Evolutionary conservation across 805 yeast genomes (phyloP), one percentile per base, ranked within the genome.

Genomic region (Yarrowia sp.): DNA sequence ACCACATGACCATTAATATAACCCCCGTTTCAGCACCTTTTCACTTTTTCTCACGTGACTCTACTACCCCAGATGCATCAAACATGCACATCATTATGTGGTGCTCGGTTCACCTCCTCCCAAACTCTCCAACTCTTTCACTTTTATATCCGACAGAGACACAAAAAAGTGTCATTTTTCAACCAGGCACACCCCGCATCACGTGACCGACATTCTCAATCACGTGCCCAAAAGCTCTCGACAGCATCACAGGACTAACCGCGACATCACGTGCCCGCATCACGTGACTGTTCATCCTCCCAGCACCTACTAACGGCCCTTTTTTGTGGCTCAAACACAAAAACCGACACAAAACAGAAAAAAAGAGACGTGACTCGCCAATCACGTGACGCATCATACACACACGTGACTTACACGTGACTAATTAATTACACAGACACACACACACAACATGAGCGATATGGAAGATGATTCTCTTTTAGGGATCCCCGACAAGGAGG

Each of bases 401-500:
- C 8, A 43, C 47, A 13, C 5, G 28, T 18, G 14, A 42, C 10
- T 11, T n/a, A 7, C 50, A 45, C 50, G 48, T 44, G 48, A 47
- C 51, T 15, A 15, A 41, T 9, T n/a, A 41, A 11, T 14, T 35
- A 44, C 41, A 33, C 39, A 31, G n/a, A 18, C 32, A 18, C 32
- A 18, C 31, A 8, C 18, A 43, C 39, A 44, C 22, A 48, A 32
- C 11, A 55, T 55, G 61, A 55, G 61, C 47, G 61, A 55, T 28
- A 38, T 55, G 13, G 61, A 55, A 38, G 61, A 36, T 38, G 47
- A 48, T 14, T 48, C 55, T 8, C 55, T 55, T 4, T 28, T 69
- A 17, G 64, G 48, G 1, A 67, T 71, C n/a, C 68, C 70, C 32
- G 39, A 35, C 50, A 15, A 65, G 66, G 62, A 67, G 67, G 14